Evolutionary conservation across 108 stramenopile genomes (phyloP).

Genomic region (Mediolabrus comicus): DNA sequence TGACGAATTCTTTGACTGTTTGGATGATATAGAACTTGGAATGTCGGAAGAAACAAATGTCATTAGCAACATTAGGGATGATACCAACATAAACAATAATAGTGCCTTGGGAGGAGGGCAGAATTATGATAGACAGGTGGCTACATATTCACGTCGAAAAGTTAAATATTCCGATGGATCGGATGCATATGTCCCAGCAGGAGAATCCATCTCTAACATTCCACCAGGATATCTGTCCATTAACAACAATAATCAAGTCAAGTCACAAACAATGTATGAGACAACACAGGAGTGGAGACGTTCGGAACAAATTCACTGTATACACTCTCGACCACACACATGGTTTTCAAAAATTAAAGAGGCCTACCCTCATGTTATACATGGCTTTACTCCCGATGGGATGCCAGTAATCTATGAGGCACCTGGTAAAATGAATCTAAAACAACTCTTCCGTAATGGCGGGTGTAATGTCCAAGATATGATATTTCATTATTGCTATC

Average conservation of each 20-base stretch:
- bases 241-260: conserved; percentile 24
- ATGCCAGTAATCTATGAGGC: conserved; percentile 57
- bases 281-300: conserved; percentile 52
- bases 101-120: background rate
- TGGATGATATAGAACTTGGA: conserved; percentile 32
- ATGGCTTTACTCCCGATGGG: conserved; percentile 55
- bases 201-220: conserved; percentile 29
- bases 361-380: conserved; percentile 58
- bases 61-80: background rate
- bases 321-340: conserved; percentile 51
- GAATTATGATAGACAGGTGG: conserved; percentile 22
- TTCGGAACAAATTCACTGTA: conserved; percentile 39
- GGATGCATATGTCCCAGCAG: conserved; percentile 51
- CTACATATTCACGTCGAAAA: conserved; percentile 39
- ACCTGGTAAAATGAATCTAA: conserved; percentile 63
- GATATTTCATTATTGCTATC: conserved; percentile 58
- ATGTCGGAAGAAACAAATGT: background rate
- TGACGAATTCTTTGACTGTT: conserved; percentile 35
- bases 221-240: conserved; percentile 42
- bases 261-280: conserved; percentile 46
- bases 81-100: background rate
- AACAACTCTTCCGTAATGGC: conserved; percentile 52
- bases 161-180: conserved; percentile 45
- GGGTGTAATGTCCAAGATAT: conserved; percentile 52
- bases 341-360: conserved; percentile 58